Percentiles rank a stretch among this genome's conserved stretches.
Evolutionary conservation across 805 yeast genomes (phyloP).

Genomic region (Vanderwaltozyma verrucispora): DNA sequence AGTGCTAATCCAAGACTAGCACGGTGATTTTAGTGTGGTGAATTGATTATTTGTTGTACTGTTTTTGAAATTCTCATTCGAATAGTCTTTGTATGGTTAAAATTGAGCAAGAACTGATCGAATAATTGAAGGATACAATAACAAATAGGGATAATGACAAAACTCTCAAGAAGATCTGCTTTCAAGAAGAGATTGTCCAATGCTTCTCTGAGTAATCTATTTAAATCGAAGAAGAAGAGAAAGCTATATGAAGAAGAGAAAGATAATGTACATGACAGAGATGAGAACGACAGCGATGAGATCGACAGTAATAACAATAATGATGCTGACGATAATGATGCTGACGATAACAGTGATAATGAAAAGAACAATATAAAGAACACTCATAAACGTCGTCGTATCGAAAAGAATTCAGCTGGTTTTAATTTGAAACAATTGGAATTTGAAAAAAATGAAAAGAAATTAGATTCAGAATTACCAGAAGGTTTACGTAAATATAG

Average conservation of each 20-base stretch:
- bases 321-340: conserved; percentile 4
- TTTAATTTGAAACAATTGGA: no score
- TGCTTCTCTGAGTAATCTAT: conserved; percentile 26
- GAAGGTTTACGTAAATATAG: conserved; percentile 64
- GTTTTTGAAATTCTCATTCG: no score
- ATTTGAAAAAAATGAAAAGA: conserved; percentile 39
- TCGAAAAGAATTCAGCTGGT: conserved; percentile 10
- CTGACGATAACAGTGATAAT: conserved; percentile 2
- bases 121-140: no score
- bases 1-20: no score
- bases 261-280: conserved; percentile 3
- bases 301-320: neutral
- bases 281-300: neutral
- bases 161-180: conserved; percentile 12
- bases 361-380: neutral
- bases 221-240: conserved; percentile 22
- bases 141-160: conserved; percentile 3
- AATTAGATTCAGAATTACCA: conserved; percentile 55
- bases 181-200: conserved; percentile 21
- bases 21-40: no score
- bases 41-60: no score
- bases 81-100: no score
- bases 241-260: conserved; percentile 17
- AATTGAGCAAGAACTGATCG: no score
- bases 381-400: conserved; percentile 12